Conservation (phyloP, 306 rosid genomes). For the Phaseolus lunatus region DNA sequence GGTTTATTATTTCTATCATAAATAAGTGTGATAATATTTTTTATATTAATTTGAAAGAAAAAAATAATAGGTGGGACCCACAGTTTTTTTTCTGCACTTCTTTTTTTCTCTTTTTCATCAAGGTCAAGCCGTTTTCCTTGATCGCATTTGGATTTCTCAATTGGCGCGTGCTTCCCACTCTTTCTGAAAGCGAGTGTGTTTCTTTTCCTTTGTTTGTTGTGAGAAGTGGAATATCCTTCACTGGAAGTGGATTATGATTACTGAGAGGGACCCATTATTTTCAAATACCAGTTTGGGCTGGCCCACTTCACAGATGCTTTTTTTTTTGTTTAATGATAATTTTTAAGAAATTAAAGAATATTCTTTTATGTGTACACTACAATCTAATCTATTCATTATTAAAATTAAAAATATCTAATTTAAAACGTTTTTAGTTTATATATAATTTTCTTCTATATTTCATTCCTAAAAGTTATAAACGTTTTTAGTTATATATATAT, state of each 20-base stretch:
- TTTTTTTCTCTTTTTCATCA: constrained; percentile 45
- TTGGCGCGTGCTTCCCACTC: not conserved
- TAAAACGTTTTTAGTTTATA: too few species aligned
- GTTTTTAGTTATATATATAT: too few species aligned
- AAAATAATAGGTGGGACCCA: constrained; percentile 44
- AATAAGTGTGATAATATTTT: too few species aligned
- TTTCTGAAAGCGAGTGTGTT: not conserved
- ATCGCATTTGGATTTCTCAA: constrained; percentile 23
- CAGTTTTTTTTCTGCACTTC: constrained; percentile 65
- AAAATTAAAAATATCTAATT: too few species aligned
- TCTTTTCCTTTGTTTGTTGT: not conserved
- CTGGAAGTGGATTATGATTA: not conserved
- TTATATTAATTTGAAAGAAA: too few species aligned
- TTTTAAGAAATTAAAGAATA: too few species aligned
- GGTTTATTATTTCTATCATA: too few species aligned
- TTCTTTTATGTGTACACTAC: too few species aligned
- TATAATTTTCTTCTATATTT: too few species aligned
- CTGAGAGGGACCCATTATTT: not conserved
- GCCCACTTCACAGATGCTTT: not conserved
- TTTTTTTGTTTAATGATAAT: too few species aligned
- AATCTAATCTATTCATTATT: too few species aligned
- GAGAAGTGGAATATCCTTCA: not conserved
- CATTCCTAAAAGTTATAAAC: too few species aligned
- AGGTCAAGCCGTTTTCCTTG: constrained; percentile 48
- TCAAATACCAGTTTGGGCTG: not conserved